Evolutionary conservation across 2,329 filamentous ascomycete genomes (phyloP), one percentile per base, ranked within the genome.

Genomic region (Myriangium duriaei): DNA sequence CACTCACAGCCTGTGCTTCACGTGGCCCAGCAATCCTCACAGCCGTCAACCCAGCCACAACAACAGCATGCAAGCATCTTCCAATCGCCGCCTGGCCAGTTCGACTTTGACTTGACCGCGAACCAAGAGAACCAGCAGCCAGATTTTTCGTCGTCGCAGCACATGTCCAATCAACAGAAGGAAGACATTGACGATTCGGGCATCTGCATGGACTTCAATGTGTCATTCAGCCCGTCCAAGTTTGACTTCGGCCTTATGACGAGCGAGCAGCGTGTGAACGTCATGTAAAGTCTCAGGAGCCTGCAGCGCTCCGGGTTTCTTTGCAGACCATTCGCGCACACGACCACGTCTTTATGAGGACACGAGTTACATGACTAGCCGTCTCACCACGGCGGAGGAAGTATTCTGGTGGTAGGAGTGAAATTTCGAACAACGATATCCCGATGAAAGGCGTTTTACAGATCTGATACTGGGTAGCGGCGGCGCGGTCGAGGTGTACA

Each of bases 151-250:
- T 28, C 14, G 15, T 33, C 24, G 32, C 37, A 34, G 30, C 19
- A 37, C 26, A 34, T 34, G 32, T 10, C 13, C 26, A 11, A 24
- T 34, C 39, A 40, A 12, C 40, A 51, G 24, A 51, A 55, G 19
- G 37, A 48, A 5, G 55, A 60, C 41, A 49, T 59, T 17, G 57
- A 60, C 39, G 57, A 60, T 43, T 57, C 53, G 32, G 57, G 57
- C 13, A 59, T 60, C 29, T 56, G 55, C 15, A 54, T 60, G 53
- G 47, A 45, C 18, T 42, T 59, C 16, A 55, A 59, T 15, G 56
- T 58, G 11, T 49, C 56, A 13, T 39, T 55, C 19, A 42, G 30
- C 11, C 32, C 46, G 28, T 26, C 44, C 32, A 45, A 43, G 19
- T 45, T 43, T 24, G 39, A 41, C 6, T 18, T 45, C 26, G 37